Conservation (phyloP, 192 early-diverging fungal species). For the Geranomyces variabilis region DNA sequence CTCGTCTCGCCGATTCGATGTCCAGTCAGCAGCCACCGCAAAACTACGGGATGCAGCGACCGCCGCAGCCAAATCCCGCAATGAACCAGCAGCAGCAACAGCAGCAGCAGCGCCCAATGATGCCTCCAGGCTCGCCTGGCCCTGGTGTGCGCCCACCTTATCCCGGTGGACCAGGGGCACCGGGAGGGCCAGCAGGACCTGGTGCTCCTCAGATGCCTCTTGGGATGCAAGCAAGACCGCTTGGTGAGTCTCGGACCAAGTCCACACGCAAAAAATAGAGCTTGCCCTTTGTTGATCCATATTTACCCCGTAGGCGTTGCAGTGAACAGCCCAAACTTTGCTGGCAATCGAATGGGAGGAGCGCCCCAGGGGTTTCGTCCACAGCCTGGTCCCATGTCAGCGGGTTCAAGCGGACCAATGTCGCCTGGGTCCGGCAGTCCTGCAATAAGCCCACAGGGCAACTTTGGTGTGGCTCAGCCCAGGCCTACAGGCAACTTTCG, state of each 20-base stretch:
- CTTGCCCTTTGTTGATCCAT: constrained; percentile 1
- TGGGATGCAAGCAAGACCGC: constrained; percentile 2
- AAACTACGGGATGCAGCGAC: constrained; percentile 15
- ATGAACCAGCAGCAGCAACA: neutral
- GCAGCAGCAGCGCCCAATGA: neutral
- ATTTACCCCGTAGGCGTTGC: neutral
- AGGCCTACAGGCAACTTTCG: constrained; percentile 5
- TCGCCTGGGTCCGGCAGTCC: neutral
- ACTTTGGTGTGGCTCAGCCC: neutral
- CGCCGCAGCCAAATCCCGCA: neutral
- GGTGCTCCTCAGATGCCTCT: neutral
- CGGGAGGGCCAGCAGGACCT: neutral
- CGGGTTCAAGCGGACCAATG: neutral
- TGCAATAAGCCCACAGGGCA: neutral
- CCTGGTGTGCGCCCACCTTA: neutral
- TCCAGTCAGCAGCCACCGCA: neutral
- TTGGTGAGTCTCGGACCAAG: too few species aligned
- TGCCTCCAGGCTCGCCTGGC: constrained; percentile 1
- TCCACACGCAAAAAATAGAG: too few species aligned
- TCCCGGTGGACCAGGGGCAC: neutral
- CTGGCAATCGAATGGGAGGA: neutral
- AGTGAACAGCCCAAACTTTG: constrained; percentile 2
- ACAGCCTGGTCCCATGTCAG: neutral
- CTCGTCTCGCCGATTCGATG: too few species aligned
- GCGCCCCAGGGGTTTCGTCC: constrained; percentile 5